Base-by-base conservation (phyloP, 192 early-diverging fungal species). In the Chytriomyces sp. region DNA sequence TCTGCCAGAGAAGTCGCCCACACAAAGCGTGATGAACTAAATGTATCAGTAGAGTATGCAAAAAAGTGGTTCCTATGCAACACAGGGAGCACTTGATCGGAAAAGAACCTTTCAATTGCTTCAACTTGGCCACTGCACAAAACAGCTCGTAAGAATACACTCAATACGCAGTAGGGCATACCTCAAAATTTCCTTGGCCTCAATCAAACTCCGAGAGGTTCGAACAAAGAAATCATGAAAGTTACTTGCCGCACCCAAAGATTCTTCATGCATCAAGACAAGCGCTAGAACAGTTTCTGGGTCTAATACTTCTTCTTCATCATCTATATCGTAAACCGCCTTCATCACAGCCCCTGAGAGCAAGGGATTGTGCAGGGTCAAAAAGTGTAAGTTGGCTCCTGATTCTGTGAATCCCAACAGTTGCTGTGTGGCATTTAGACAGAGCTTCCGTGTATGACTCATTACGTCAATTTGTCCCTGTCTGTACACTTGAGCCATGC, bases 201-300 rank as follows among this genome's bases (percentile, higher is more conserved):
- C n/a, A n/a, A n/a, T n/a, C n/a, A 25, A 67, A 17, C 22, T 17
- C 31, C 33, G 0, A n/a, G n/a, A n/a, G n/a, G n/a, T n/a, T n/a
- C n/a, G n/a, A n/a, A n/a, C 41, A 30, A 74, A 57, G 44, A 74
- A 74, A 5, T 14, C 53, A 17, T 34, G 6, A 32, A 52, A 57
- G 7, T 49, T 14, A 39, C 62, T 55, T n/a, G 52, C 33, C 7
- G n/a, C 28, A 17, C 71, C 59, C 6, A 39, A 17, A 22, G 19
- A 12, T 52, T 26, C 30, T 52, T 77, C 75, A 61, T 77, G 57
- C 19, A 65, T 57, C 39, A 80, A 38, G 6, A 73, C 60, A 25
- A 80, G 34, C 37, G 70, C 72, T 28, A 80, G 34, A 8, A 77
- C 70, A 22, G 78, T 77, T 17, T 80, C 78, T 37, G 74, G 75